Evolutionary conservation across 2,329 filamentous ascomycete species (phyloP), one percentile per base, ranked within the genome.

Genomic region (Magnaporthales sp.): DNA sequence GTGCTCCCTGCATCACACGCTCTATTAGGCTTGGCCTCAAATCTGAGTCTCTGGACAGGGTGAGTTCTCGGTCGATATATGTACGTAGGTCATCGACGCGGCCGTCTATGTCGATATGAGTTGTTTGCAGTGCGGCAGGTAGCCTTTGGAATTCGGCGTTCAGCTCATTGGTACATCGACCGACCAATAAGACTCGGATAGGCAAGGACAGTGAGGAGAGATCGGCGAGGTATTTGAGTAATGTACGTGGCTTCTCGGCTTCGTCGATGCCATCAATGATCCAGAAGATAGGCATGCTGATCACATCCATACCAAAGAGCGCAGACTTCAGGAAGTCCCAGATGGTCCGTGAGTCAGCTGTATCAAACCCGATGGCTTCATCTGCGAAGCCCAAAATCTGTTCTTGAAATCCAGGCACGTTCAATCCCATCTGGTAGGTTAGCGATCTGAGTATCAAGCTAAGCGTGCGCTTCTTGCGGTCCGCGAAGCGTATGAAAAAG

Each of bases 181-280:
- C 32, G 13, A 65, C 29, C n/a, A 65, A 11, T 15, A 67, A 24
- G 31, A 64, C 27, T 13, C 24, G 29, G 27, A 65, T 60, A 5
- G 63, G 54, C 19, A 62, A 29, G 4, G 11, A 15, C 6, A 30
- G 24, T 2, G 7, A 8, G 22, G 24, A n/a, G 3, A 67, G 24
- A 10, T 51, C 32, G 13, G 56, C 15, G 19, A 67, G 61, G 15
- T 38, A 27, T 13, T 54, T 24, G 4, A 65, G 19, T n/a, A 62
- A 31, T 8, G 22, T 15, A 19, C n/a, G 13, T 1, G 63, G 62
- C 3, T 38, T 22, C 6, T 67, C 66, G 19, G 27, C 60, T 27
- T 63, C 63, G 60, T 67, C 66, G 10, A 67, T 27, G 13, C 56
- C 66, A 15, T 67, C 66, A 4, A 67, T 63, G 4, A 67, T 24